Evolutionary conservation across 2,329 filamentous ascomycete genomes (phyloP), one percentile per base, ranked within the genome.

Genomic region (Arachnomyces sp.): DNA sequence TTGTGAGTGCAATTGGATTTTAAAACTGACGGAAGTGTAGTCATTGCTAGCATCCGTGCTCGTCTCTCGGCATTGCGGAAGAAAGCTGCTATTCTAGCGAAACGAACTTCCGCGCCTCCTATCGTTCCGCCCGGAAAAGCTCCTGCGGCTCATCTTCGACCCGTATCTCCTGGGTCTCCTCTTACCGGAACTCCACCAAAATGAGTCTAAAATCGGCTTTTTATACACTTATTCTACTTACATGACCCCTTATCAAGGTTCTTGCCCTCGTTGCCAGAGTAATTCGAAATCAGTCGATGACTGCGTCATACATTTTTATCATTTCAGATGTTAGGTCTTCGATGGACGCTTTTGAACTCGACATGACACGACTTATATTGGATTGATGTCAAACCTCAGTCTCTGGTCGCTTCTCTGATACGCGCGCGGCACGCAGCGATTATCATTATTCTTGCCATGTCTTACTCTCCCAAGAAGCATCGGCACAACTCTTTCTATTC

Each of bases 1-100:
- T 16, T 15, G 20, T 16, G 15, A 4, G 15, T n/a, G 34, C 34
- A 36, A 44, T 65, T 48, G 65, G 25, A 7, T 44, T 13, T 17
- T 25, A 18, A 25, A 25, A 25, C 20, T 25, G 9, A 25, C 20
- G 20, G 9, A 25, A 25, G 5, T 41, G 13, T 35, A 71, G 67
- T 72, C 48, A 67, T 72, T 7, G 58, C 64, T 14, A 69, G 69
- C 46, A 72, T 73, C 53, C 68, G 69, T 28, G 56, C 56, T 41
- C 68, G 71, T 30, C 58, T 73, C 28, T 49, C 60, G 11, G 60
- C 66, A 42, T 57, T 73, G 29, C 63, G 65, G 38, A 71, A 69
- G 57, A 74, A 73, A 50, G 63, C 72, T 38, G 58, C 64, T 13
- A 46, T 68, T n/a, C 58, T 72, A 34, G 58, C 66, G 8, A 70